These are phyloP conservation scores for Urochloa ruziziensis DNA, from an alignment of 176 grass and related monocot genomes.

Conservation along the genomic window DNA sequence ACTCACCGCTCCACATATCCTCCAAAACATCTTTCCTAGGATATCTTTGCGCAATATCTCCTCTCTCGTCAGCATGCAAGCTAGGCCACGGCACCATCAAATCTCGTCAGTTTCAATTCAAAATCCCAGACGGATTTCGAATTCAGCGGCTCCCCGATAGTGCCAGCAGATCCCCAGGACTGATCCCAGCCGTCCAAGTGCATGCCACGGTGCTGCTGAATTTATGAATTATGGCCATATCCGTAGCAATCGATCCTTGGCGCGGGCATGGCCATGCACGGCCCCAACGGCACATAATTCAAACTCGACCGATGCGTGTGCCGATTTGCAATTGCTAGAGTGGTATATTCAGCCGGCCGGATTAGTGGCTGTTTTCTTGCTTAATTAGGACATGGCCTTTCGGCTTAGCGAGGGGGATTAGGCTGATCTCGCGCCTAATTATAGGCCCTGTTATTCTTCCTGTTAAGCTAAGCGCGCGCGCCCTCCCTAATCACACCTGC, in stretches of 20 bases:
- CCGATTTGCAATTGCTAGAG: not conserved
- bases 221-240: not conserved
- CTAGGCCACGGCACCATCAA: not conserved
- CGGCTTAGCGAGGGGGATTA: not conserved
- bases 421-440: slow-evolving; percentile 19
- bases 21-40: not conserved
- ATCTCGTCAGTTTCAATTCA: not conserved
- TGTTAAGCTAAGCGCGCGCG: not conserved
- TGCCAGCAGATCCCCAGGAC: not conserved
- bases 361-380: not conserved
- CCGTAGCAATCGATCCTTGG: not conserved
- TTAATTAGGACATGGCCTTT: not conserved
- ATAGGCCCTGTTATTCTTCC: not conserved
- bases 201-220: not conserved
- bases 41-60: not conserved
- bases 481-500: not conserved
- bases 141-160: not conserved
- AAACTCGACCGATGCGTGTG: not conserved
- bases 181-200: not conserved
- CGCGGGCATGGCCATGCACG: not conserved
- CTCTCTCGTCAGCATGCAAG: not conserved
- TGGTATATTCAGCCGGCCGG: not conserved
- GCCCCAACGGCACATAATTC: not conserved
- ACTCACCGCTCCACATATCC: not conserved
- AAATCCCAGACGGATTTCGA: not conserved